A percentile compares a stretch with the other conserved stretches of the same genome.
Conservation (phyloP, 2,329 filamentous ascomycete genomes). For the Sarocladium brachiariae region DNA sequence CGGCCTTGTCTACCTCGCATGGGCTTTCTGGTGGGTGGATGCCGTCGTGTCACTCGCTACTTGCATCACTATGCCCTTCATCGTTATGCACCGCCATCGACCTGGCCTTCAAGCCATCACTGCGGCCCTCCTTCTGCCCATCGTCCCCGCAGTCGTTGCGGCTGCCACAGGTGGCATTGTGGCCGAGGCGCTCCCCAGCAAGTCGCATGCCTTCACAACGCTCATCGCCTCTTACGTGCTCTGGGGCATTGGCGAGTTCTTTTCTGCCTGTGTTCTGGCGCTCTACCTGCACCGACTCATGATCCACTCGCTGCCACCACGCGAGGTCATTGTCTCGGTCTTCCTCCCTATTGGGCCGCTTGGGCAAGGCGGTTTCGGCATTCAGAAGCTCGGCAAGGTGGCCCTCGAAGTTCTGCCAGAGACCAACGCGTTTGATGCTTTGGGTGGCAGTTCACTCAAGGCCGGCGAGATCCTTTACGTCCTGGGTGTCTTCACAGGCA, state of each 20-base stretch:
- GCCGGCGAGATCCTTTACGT: conserved; percentile 47
- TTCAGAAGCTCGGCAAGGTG: conserved; percentile 43
- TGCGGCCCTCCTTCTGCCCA: conserved; percentile 58
- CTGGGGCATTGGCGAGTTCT: conserved; percentile 55
- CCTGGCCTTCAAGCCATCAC: conserved; percentile 52
- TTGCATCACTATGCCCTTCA: conserved; percentile 49
- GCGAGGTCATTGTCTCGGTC: conserved; percentile 60
- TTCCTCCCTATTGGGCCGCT: conserved; percentile 62
- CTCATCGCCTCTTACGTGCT: conserved; percentile 60
- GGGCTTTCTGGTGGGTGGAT: conserved; percentile 54
- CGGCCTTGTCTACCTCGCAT: conserved; percentile 48
- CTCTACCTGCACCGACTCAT: conserved; percentile 65
- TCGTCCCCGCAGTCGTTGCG: conserved; percentile 60
- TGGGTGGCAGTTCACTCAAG: conserved; percentile 27
- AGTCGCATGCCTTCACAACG: conserved; percentile 50
- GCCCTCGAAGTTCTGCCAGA: conserved; percentile 34
- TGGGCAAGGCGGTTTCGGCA: conserved; percentile 57
- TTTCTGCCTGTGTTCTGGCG: conserved; percentile 56
- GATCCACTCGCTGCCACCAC: conserved; percentile 57
- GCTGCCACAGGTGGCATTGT: conserved; percentile 58
- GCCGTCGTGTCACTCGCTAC: conserved; percentile 43
- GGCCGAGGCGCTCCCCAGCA: conserved; percentile 50
- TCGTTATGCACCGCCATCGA: conserved; percentile 42
- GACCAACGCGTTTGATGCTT: conserved; percentile 35
- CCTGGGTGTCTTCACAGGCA: conserved; percentile 40